Evolutionary conservation across 345 rosid species (phyloP), one percentile per base, ranked within the genome.

Genomic region (Murraya paniculata): DNA sequence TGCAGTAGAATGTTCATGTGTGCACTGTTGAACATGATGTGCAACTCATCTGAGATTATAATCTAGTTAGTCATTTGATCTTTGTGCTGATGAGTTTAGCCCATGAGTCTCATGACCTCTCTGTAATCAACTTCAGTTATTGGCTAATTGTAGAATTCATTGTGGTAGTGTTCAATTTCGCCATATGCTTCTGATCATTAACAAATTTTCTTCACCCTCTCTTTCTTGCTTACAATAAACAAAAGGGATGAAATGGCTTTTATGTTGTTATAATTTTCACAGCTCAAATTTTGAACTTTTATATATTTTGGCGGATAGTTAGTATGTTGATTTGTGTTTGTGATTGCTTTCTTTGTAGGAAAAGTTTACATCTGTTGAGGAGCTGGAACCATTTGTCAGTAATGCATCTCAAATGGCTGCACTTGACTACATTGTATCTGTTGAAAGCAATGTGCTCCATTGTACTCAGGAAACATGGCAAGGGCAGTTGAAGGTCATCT

Each of bases 401-500:
- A 92, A 92, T 78, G 85, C 94, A 36, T 90, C 98, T 77, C 98
- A 95, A 81, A 84, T 93, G 95, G 98, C 97, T 77, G 97, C 95
- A 25, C 95, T 95, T 73, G 98, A 95, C 84, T 95, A 95, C 85
- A 90, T 93, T 85, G 98, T 95, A 50, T 90, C 98, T 0, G 80
- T 92, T n/a, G 95, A 89, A 82, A 95, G 98, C 84, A 94, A 92
- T 83, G 93, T 93, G 39, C 92, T 78, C 94, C 97, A 0, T 85
- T 98, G 1, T 92, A 90, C 86, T 90, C 92, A 24, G 98, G 98
- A 33, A 93, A 95, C 88, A 93, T 95, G 98, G 98, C 98, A 1
- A 90, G 92, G 82, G 97, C 94, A 75, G 97, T 92, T 81, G 97
- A 93, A 91, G 98, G 98, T 82, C 98, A 92, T 77, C 98, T 38